Evolutionary conservation across 768 basidiomycete species (phyloP), one percentile per base, ranked within the genome.

Genomic region (Rhodotorula graminis): DNA sequence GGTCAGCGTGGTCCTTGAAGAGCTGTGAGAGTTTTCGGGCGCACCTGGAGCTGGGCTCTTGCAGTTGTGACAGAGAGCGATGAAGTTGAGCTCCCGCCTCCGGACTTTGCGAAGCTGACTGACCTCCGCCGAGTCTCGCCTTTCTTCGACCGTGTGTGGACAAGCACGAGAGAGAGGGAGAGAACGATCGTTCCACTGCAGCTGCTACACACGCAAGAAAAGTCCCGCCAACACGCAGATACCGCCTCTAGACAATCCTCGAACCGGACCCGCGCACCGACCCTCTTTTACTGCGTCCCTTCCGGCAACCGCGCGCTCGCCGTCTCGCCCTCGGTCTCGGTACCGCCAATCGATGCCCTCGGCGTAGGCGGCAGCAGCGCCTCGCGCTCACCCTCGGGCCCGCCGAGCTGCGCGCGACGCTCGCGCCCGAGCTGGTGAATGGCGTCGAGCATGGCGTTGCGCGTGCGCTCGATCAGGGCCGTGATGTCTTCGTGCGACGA

Each of bases 381-480:
- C 29, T 37, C 29, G 14, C 44, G 50, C 50, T 56, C 57, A 21
- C 29, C 56, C 9, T 37, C 29, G 18, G 33, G 50, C 50, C 50
- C 57, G 27, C 29, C 56, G 8, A 46, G 40, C 44, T 46, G 8
- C 1, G 25, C 60, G 44, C 46, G 60, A 3, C 74, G 65, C 31
- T 65, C 42, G 40, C 63, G 42, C 37, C 67, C 63, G 69, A 97
- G 91, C 53, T 92, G 89, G 67, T 84, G 84, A 67, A 99, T 83
- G 6, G 89, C 82, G 1, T 83, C 83, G 44, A 95, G 83, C 95
- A 99, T 99, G 78, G 86, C 82, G 73, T 88, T 85, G 33, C 88
- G 88, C 31, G 93, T 88, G 64, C 85, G 86, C 44, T 84, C 82
- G 0, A 87, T 83, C 40, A 99, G 87, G 9, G 84, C 84, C 31